Conservation (phyloP, 2,329 filamentous ascomycete genomes). For the Diaporthe sp. region DNA sequence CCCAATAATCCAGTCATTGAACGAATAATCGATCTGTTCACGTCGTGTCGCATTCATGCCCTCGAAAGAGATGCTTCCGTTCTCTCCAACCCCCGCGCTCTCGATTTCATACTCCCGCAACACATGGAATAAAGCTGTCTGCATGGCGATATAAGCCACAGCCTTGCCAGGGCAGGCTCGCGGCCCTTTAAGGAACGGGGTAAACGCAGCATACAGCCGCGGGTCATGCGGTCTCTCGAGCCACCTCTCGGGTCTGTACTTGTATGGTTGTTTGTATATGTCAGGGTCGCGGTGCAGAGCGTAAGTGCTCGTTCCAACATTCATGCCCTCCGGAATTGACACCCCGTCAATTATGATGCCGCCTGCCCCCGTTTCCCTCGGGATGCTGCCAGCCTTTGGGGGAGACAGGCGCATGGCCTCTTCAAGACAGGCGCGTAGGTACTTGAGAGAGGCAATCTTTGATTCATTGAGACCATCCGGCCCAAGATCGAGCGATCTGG, state of each 20-base stretch:
- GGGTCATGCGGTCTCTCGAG: conserved; percentile 2
- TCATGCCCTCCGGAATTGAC: not conserved
- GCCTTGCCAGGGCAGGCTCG: conserved; percentile 14
- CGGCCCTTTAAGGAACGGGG: not conserved
- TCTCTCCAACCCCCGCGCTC: accelerated
- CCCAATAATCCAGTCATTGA: conserved; percentile 24
- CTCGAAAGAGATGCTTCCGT: not conserved
- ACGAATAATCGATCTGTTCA: not conserved
- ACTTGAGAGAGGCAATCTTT: not conserved
- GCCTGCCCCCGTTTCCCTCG: not conserved
- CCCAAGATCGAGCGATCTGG: not conserved
- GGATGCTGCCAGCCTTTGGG: conserved; percentile 11
- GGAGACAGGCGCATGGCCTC: conserved; percentile 2
- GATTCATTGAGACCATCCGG: not conserved
- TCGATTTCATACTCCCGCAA: conserved; percentile 6
- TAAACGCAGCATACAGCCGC: not conserved
- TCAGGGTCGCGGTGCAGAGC: conserved; percentile 4
- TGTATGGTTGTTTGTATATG: conserved; percentile 2
- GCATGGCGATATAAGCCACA: conserved; percentile 10
- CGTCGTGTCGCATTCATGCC: not conserved
- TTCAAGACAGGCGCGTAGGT: conserved; percentile 15
- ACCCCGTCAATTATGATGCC: not conserved
- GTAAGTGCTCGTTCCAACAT: not conserved
- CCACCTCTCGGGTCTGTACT: conserved; percentile 9
- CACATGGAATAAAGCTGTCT: not conserved